Evolutionary conservation across 1,284 basidiomycete species (phyloP).

Genomic region (Cryptococcus deneoformans): DNA sequence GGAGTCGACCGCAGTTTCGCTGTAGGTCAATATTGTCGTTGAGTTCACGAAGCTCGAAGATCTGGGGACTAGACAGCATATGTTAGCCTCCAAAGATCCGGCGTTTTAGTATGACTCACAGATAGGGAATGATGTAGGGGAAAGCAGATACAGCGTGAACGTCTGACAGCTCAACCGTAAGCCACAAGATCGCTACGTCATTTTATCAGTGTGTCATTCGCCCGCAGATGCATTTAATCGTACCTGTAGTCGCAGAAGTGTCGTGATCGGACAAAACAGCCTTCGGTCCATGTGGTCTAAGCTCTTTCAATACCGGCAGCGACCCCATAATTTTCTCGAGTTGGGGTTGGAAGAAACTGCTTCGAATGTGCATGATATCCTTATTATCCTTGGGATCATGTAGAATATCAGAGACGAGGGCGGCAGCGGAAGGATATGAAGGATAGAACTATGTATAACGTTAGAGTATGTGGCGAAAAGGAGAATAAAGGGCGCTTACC

Average conservation of each 20-base stretch:
- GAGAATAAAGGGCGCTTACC: slow-evolving; percentile 58
- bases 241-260: slow-evolving; percentile 63
- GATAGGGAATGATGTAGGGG: slow-evolving; percentile 69
- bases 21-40: slow-evolving; percentile 51
- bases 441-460: slow-evolving; percentile 55
- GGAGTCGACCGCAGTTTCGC: slow-evolving; percentile 46
- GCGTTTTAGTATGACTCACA: slow-evolving; percentile 56
- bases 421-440: slow-evolving; percentile 63
- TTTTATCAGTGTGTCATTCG: slow-evolving; percentile 3
- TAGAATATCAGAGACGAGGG: slow-evolving; percentile 64
- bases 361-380: slow-evolving; percentile 72
- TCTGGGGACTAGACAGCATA: slow-evolving; percentile 33
- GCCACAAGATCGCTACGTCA: slow-evolving; percentile 63
- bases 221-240: slow-evolving; percentile 1
- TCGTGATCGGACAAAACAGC: slow-evolving; percentile 85
- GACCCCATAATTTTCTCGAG: slow-evolving; percentile 58
- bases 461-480: slow-evolving; percentile 61
- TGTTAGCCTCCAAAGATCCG: too few species aligned
- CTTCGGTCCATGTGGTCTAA: slow-evolving; percentile 78
- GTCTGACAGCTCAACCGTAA: slow-evolving; percentile 68
- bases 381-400: slow-evolving; percentile 54
- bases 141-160: slow-evolving; percentile 70
- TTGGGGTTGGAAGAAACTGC: slow-evolving; percentile 58
- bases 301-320: slow-evolving; percentile 65
- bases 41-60: slow-evolving; percentile 51